Evolutionary conservation across 805 yeast genomes (phyloP), one percentile per base, ranked within the genome.

Genomic region (Candida chauliodis): DNA sequence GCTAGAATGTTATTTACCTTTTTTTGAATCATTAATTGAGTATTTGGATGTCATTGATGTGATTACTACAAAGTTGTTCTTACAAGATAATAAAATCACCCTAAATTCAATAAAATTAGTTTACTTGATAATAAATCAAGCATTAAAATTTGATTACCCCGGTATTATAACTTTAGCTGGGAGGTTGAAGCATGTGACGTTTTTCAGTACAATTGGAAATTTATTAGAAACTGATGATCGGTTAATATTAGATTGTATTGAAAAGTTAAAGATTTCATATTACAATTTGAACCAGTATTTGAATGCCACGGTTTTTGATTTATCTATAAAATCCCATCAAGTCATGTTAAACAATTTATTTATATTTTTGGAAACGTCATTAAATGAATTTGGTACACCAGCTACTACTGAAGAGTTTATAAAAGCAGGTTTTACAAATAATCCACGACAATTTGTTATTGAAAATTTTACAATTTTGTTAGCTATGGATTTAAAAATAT

Each of bases 401-500:
- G 70, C 74, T 4, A 58, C 69, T 9, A 45, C 61, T 4, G 71
- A 67, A 36, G 77, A 72, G 38, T 73, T 63, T 37, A 52, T 60
- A 8, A 69, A 62, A 42, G 73, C 76, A 9, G 78, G 78, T 1
- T 64, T 73, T 40, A 63, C 75, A 8, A 61, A 61, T 10, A 58
- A 70, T 43, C 77, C 78, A 1, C 51, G 52, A 21, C 53, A 59
- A 19, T 69, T 64, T 42, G 70, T 76, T 3, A 52, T 61, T 16
- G 66, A 64, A 3, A 63, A 71, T 37, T 76, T 69, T 50, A 55
- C 78, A 5, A 56, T 78, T 17, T 61, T 78, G 33, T 69, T 75
- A 33, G 72, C 79, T 2, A 66, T 75, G 58, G 80, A 78, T 49
- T 58, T 81, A 35, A 66, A 71, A 43, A 62, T 69, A 25, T 79